phyloP scores from a whole-genome alignment of 2,329 filamentous ascomycete species.

The Rutstroemia sp. region DNA sequence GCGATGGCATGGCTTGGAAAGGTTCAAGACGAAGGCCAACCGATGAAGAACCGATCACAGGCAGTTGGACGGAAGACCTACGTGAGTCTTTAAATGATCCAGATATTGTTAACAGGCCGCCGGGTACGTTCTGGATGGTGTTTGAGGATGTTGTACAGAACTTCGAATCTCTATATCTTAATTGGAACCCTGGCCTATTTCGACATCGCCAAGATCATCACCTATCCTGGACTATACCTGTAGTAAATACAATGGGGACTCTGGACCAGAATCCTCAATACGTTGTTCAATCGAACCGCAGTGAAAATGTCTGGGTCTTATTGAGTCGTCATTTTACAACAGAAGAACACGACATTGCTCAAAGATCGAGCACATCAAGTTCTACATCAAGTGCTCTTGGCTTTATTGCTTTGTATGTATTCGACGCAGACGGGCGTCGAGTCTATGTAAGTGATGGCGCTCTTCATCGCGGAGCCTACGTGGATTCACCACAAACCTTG shows the following conservation, averaged over 20 bases:
- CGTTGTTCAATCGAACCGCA: slow-evolving; percentile 50
- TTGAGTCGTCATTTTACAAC: slow-evolving; percentile 80
- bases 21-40: slow-evolving; percentile 32
- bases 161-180: slow-evolving; percentile 93
- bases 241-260: slow-evolving; percentile 42
- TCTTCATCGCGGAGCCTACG: slow-evolving; percentile 71
- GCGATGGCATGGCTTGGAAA: slow-evolving; percentile 69
- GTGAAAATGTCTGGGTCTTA: slow-evolving; percentile 72
- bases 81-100: slow-evolving; percentile 18
- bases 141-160: slow-evolving; percentile 82
- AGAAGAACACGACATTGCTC: slow-evolving; percentile 50
- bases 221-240: slow-evolving; percentile 67
- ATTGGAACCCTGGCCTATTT: slow-evolving; percentile 92
- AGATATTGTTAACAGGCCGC: slow-evolving; percentile 30
- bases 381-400: slow-evolving; percentile 42
- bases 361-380: slow-evolving; percentile 29
- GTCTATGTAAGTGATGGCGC: slow-evolving; percentile 69
- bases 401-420: slow-evolving; percentile 83
- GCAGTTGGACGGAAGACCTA: slow-evolving; percentile 20
- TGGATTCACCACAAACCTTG: slow-evolving; percentile 89
- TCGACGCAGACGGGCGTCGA: slow-evolving; percentile 60
- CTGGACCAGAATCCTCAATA: slow-evolving; percentile 65
- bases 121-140: slow-evolving; percentile 91
- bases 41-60: background rate
- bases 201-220: slow-evolving; percentile 78